Evolutionary conservation across 2,329 filamentous ascomycete species (phyloP).

Genomic region (Talaromyces piceae): DNA sequence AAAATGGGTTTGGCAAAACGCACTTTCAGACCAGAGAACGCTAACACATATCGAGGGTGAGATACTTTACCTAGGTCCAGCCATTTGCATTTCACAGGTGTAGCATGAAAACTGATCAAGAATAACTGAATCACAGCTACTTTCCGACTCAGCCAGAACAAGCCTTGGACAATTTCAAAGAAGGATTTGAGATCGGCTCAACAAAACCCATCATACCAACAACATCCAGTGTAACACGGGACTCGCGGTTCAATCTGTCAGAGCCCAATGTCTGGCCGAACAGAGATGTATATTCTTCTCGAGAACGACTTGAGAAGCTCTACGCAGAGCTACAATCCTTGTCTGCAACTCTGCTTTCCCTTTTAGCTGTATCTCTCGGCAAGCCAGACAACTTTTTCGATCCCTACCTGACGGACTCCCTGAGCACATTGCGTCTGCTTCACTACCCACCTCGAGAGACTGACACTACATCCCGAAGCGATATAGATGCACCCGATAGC

Average conservation of each 20-base stretch:
- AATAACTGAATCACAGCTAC: constrained; percentile 25
- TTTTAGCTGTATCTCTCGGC: constrained; percentile 34
- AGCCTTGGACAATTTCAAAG: constrained; percentile 37
- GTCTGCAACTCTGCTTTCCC: constrained; percentile 30
- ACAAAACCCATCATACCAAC: constrained; percentile 11
- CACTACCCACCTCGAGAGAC: constrained; percentile 33
- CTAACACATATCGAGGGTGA: constrained; percentile 40
- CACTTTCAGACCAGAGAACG: constrained; percentile 32
- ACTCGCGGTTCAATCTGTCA: constrained; percentile 29
- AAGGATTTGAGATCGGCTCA: constrained; percentile 41
- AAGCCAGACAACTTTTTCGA: constrained; percentile 35
- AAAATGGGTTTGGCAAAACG: constrained; percentile 39
- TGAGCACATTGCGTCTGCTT: constrained; percentile 39
- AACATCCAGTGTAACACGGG: constrained; percentile 5
- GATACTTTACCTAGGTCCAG: neutral
- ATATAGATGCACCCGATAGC: neutral
- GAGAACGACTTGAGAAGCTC: constrained; percentile 27
- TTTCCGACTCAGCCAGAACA: constrained; percentile 38
- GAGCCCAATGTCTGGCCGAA: constrained; percentile 38
- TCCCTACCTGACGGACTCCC: constrained; percentile 33
- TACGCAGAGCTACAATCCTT: constrained; percentile 35
- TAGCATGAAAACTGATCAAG: neutral
- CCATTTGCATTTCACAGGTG: too few relatives aligned
- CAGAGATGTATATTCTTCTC: constrained; percentile 16
- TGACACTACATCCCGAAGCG: neutral